Percentiles rank a stretch among this genome's conserved stretches.
Evolutionary conservation across 306 rosid genomes (phyloP).

Genomic region (Castanospermum australe): DNA sequence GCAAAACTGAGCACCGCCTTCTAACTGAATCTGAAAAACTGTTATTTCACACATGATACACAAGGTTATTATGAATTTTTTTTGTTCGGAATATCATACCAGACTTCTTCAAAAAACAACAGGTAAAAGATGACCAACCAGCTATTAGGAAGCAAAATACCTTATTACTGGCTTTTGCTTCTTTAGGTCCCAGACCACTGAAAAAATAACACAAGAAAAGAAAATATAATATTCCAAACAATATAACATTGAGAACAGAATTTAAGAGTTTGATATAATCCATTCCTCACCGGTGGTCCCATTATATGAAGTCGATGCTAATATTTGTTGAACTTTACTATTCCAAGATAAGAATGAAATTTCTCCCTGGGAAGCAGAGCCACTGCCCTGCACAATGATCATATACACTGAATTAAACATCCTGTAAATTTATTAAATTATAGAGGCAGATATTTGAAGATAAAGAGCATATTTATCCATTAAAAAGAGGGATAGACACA

Average conservation of each 20-base stretch:
- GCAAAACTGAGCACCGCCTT: constrained; percentile 94
- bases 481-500: background rate
- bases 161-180: constrained; percentile 99
- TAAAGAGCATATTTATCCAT: background rate
- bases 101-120: background rate
- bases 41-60: constrained; percentile 39
- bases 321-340: constrained; percentile 86
- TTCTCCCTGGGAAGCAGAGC: constrained; percentile 94
- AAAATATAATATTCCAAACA: background rate
- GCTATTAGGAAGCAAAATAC: constrained; percentile 36
- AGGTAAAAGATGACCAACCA: constrained; percentile 7
- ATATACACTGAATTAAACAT: no score
- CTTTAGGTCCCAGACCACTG: constrained; percentile 98
- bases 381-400: constrained; percentile 66
- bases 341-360: constrained; percentile 98
- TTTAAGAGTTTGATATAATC: no score
- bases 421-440: no score
- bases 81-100: constrained; percentile 15
- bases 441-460: background rate
- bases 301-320: no score
- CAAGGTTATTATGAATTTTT: constrained; percentile 27
- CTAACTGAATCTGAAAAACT: constrained; percentile 90
- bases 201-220: constrained; percentile 10
- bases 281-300: no score
- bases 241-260: constrained; percentile 12